Conservation (phyloP, 495 filamentous ascomycete genomes). For the Xylaria longipes region DNA sequence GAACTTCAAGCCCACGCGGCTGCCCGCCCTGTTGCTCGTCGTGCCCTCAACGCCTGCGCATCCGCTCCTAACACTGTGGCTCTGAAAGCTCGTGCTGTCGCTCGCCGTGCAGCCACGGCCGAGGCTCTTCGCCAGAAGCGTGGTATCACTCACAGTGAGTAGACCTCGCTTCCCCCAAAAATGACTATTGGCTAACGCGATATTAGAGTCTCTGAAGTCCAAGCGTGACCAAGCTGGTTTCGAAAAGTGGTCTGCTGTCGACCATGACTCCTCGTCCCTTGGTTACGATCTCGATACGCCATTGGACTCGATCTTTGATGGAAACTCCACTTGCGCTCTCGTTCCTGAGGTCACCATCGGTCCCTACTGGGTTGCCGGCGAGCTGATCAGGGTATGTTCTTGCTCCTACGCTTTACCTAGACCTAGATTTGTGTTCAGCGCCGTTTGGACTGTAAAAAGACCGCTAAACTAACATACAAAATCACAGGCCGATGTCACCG, state of each 20-base stretch:
- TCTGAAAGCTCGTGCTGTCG: conserved; percentile 42
- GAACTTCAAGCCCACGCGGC: conserved; percentile 41
- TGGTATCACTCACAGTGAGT: conserved; percentile 53
- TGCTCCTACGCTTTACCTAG: background rate
- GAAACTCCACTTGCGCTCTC: conserved; percentile 44
- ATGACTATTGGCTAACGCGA: conserved; percentile 4
- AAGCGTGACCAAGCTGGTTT: conserved; percentile 38
- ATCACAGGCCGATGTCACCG: conserved; percentile 53
- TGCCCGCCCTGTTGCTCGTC: conserved; percentile 42
- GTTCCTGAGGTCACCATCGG: conserved; percentile 48
- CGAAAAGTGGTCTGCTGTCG: conserved; percentile 35
- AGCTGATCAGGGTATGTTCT: conserved; percentile 49
- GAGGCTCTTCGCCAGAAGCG: conserved; percentile 56
- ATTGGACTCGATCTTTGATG: conserved; percentile 54
- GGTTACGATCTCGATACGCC: conserved; percentile 51
- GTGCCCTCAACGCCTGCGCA: conserved; percentile 44
- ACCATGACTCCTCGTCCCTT: conserved; percentile 31
- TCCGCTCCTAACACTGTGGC: conserved; percentile 36
- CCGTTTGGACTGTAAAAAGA: background rate
- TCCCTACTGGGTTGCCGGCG: conserved; percentile 49
- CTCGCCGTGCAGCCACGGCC: conserved; percentile 46
- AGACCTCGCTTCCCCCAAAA: background rate
- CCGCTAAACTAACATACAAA: conserved; percentile 35
- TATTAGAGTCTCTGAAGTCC: conserved; percentile 33
- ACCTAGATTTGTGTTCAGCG: background rate